These are phyloP conservation scores for Mycosphaerella sp. DNA, from an alignment of 2,329 filamentous ascomycete species.

Conservation along the genomic window DNA sequence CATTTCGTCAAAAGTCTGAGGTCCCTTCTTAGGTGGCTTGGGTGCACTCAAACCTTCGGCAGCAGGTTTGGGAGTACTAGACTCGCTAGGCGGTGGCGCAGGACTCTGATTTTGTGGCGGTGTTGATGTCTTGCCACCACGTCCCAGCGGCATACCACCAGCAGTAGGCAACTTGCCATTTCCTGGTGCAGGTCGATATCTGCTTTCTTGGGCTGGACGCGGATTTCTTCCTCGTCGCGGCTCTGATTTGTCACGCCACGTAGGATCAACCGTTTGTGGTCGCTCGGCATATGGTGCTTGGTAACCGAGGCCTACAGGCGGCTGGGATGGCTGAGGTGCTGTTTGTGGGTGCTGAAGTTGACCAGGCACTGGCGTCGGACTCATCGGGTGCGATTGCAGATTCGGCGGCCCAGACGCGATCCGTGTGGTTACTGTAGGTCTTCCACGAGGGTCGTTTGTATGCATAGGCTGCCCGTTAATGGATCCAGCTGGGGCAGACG, in stretches of 20 bases:
- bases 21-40: conserved; percentile 61
- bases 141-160: not conserved
- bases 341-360: conserved; percentile 20
- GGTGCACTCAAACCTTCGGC: conserved; percentile 18
- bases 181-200: conserved; percentile 1
- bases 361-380: conserved; percentile 17
- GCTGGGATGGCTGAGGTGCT: conserved; percentile 12
- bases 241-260: conserved; percentile 13
- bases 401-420: conserved; percentile 32
- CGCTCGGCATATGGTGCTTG: conserved; percentile 41
- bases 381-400: conserved; percentile 13
- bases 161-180: not conserved
- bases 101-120: conserved; percentile 17
- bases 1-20: conserved; percentile 98
- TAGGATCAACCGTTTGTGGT: conserved; percentile 18
- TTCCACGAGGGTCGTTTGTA: conserved; percentile 18
- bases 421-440: conserved; percentile 22
- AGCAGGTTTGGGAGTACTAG: conserved; percentile 28
- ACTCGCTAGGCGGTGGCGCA: conserved; percentile 20
- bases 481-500: conserved; percentile 12
- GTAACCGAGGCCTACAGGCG: conserved; percentile 32
- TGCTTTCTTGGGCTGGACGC: conserved; percentile 1
- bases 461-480: conserved; percentile 16
- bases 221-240: conserved; percentile 15
- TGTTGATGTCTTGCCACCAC: conserved; percentile 13